Base-by-base conservation (phyloP, 768 basidiomycete genomes). In the button mushroom (Agaricus bisporus) region DNA sequence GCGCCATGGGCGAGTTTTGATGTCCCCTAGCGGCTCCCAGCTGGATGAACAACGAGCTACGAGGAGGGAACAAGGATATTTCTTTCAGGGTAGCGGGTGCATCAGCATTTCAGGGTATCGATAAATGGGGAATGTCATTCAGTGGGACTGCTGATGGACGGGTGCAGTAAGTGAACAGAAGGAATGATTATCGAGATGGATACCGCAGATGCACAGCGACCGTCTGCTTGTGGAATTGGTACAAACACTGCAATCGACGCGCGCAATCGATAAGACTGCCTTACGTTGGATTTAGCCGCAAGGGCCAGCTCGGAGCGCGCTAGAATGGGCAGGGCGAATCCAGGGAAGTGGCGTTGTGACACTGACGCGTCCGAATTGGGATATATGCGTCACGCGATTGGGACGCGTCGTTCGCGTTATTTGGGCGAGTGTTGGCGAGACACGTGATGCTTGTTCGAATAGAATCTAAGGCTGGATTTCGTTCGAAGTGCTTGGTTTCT, bases 401-500 rank as follows among this genome's bases (percentile, higher is more conserved):
- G 15, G 38, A 39, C 38, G 38, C 38, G 38, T 39, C 35, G 7
- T 39, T 14, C 38, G 38, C 38, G 38, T 39, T 39, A 17, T 39
- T 43, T 43, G 42, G 11, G 42, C 12, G n/a, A 26, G 25, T 43
- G 42, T 20, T 22, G 20, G 11, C 25, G 32, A 18, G 46, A 48
- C 53, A 54, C 56, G 49, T 32, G 51, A 41, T 48, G 57, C 36
- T 35, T 54, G 41, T 48, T 48, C 62, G 60, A 61, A 61, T 56
- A 65, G 70, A 63, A 68, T 65, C 64, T 59, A 59, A 22, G 32
- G 60, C 29, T 74, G 73, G 60, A 47, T 49, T 59, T 61, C 63
- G 66, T 65, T 63, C 64, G 47, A 58, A 54, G 59, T 56, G 52
- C 44, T 60, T 55, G 55, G 45, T 66, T 66, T 67, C 64, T 64